Conservation (phyloP, 2,329 filamentous ascomycete genomes). For the Colletotrichum spaethianum region DNA sequence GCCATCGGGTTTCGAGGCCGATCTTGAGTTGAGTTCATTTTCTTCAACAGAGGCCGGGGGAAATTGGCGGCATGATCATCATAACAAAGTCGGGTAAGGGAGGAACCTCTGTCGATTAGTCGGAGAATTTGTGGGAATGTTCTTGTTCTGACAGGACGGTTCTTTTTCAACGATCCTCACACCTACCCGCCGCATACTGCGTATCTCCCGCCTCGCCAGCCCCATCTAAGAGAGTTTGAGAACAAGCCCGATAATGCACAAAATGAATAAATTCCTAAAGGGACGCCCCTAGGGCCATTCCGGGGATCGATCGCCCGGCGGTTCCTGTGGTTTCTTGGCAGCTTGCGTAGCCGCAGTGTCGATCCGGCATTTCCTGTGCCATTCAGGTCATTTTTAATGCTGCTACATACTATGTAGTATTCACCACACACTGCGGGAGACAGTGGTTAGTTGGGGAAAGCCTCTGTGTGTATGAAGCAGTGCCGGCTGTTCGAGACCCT, state of each 20-base stretch:
- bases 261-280: not conserved
- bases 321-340: conserved; percentile 13
- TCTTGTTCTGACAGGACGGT: not conserved
- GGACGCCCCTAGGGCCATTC: not conserved
- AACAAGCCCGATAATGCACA: not conserved
- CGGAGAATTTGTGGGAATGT: not conserved
- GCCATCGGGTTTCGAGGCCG: not conserved
- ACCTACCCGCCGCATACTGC: not conserved
- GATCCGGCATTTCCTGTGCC: conserved; percentile 15
- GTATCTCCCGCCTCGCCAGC: not conserved
- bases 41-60: not conserved
- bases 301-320: conserved; percentile 27
- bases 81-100: not conserved
- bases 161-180: not conserved
- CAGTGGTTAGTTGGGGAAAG: conserved; percentile 35
- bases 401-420: not conserved
- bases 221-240: not conserved
- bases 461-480: conserved; percentile 4
- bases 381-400: not conserved
- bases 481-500: not conserved
- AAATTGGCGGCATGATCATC: conserved; percentile 20
- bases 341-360: conserved; percentile 29
- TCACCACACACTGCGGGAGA: not conserved
- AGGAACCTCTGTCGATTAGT: not conserved
- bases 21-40: not conserved